Base-by-base conservation (phyloP, 352 stramenopile genomes). In the Pythium guiyangense region DNA sequence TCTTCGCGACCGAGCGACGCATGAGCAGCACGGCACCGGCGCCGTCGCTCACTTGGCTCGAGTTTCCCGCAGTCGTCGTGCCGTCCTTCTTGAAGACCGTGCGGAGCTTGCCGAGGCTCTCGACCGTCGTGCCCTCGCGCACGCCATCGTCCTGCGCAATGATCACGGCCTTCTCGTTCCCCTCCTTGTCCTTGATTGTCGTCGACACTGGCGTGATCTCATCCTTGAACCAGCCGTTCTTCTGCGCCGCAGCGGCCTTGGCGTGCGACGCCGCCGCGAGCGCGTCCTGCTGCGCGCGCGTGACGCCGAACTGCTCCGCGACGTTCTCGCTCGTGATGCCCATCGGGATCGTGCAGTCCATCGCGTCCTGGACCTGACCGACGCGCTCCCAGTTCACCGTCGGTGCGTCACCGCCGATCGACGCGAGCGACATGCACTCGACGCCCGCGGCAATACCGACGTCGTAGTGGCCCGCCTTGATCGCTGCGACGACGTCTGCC, bases 171-270 rank as follows among this genome's bases (percentile, higher is more conserved):
- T 86, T 82, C 55, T 91, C 82, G 57, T 90, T 83, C 49, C 79
- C 86, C 34, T 94, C 84, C 64, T 86, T 88, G 68, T 86, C 76
- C 53, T 79, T 86, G 45, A 87, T 63, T 43, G 72, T 81, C 56
- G 76, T 85, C 51, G 69, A 70, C 39, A 97, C 87, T 14, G 89
- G 82, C 49, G 90, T 87, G 63, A 97, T 97, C 66, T 97, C 90
- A 29, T 89, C 78, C 52, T 79, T 74, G 67, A 97, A 97, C 68
- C 77, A 89, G 53, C 86, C 86, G 44, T 88, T 83, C 59, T 78
- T 49, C 60, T 94, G 82, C 4, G 90, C 90, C 10, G 56, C 49
- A 4, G 71, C 72, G 2, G 77, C 89, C 67, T 94, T 92, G 34
- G 70, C 63, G 63, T 97, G 89, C 51, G 79, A 94, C 15, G 69